Conservation (phyloP, 2,329 filamentous ascomycete genomes). For the Fusarium bulbicola region DNA sequence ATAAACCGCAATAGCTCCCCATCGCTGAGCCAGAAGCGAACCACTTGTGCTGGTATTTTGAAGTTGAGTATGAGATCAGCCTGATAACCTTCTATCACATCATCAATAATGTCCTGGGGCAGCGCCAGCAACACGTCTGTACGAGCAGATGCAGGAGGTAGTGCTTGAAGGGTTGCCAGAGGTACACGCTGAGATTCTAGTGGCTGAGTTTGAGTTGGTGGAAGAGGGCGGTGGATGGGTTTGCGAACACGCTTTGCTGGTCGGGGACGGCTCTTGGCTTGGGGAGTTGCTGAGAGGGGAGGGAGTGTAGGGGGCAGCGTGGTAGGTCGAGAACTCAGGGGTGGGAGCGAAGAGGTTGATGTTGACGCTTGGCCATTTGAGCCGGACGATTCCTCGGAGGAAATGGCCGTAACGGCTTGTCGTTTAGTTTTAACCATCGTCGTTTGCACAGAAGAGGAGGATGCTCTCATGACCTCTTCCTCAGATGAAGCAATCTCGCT, state of each 20-base stretch:
- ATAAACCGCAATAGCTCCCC: conserved; percentile 65
- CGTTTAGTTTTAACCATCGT: neutral
- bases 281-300: conserved; percentile 29
- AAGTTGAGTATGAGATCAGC: conserved; percentile 66
- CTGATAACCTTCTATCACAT: conserved; percentile 60
- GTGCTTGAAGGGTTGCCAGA: conserved; percentile 56
- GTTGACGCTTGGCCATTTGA: conserved; percentile 12
- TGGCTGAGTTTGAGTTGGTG: conserved; percentile 44
- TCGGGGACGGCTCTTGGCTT: conserved; percentile 1
- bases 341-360: conserved; percentile 15
- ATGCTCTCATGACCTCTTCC: conserved; percentile 24
- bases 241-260: conserved; percentile 38
- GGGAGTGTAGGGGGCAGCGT: conserved; percentile 17
- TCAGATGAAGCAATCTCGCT: conserved; percentile 45
- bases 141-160: conserved; percentile 58
- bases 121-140: conserved; percentile 66
- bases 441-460: conserved; percentile 1
- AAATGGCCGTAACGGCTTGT: conserved; percentile 1
- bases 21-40: conserved; percentile 72
- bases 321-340: conserved; percentile 28
- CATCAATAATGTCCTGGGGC: conserved; percentile 55
- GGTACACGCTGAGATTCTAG: conserved; percentile 61
- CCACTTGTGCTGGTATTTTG: conserved; percentile 62
- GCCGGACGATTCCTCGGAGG: conserved; percentile 21
- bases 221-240: conserved; percentile 40